These are phyloP conservation scores for Galeopsis tetrahit DNA, from an alignment of 257 asterid genomes.

Conservation along the genomic window DNA sequence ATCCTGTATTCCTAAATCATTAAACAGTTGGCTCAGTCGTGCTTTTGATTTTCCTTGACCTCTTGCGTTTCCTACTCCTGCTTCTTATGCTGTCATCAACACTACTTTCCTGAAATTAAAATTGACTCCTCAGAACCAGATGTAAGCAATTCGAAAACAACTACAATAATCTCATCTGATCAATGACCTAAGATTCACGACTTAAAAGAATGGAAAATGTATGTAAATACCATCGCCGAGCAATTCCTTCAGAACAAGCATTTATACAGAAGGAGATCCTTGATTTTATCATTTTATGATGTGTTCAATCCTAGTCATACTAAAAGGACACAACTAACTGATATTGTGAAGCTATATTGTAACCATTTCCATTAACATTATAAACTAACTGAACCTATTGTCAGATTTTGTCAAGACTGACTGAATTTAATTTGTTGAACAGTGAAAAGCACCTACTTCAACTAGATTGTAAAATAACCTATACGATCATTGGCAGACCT, in stretches of 20 bases:
- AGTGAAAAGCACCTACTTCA: neutral
- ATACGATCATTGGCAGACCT: constrained; percentile 46
- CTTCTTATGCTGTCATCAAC: constrained; percentile 28
- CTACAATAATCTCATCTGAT: constrained; percentile 8
- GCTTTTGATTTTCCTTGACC: constrained; percentile 45
- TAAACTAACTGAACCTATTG: neutral
- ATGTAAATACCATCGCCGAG: neutral
- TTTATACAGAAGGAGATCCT: neutral
- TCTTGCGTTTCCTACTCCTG: constrained; percentile 51
- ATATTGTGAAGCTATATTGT: neutral
- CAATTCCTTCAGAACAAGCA: neutral
- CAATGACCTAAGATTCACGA: constrained; percentile 9
- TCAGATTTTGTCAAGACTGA: neutral
- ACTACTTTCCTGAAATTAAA: constrained; percentile 38
- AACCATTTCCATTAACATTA: neutral
- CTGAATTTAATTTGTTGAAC: neutral
- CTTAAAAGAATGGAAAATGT: neutral
- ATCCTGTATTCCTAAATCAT: constrained; percentile 9
- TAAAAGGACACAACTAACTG: neutral
- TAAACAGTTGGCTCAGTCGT: constrained; percentile 30
- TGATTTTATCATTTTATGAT: constrained; percentile 6
- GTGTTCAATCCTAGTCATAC: neutral
- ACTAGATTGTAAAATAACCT: neutral
- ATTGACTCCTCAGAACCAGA: constrained; percentile 29
- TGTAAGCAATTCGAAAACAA: constrained; percentile 8